These are phyloP conservation scores for Spathaspora boniae DNA, from an alignment of 805 yeast genomes.

Conservation along the genomic window DNA sequence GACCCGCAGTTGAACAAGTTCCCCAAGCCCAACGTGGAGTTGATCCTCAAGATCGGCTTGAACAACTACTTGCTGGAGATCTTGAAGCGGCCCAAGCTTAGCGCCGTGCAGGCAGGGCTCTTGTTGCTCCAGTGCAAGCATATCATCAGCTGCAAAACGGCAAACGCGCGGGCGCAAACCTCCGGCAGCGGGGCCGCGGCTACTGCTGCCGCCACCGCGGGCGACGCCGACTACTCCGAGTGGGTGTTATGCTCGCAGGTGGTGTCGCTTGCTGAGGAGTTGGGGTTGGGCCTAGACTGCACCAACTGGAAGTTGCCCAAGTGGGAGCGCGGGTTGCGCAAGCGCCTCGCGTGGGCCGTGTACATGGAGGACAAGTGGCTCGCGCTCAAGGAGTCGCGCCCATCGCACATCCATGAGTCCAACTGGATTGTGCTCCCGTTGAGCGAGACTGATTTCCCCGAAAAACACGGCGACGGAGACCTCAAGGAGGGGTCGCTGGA, in stretches of 20 bases:
- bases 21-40: conserved; percentile 72
- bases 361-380: conserved; percentile 92
- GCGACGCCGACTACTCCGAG: conserved; percentile 51
- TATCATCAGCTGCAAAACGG: conserved; percentile 16
- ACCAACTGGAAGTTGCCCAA: conserved; percentile 87
- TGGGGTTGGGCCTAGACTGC: conserved; percentile 90
- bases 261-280: conserved; percentile 82
- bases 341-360: conserved; percentile 94
- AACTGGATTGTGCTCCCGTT: conserved; percentile 80
- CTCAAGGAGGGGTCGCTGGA: conserved; percentile 61
- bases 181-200: conserved; percentile 10
- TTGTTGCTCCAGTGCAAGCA: conserved; percentile 66
- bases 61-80: conserved; percentile 73
- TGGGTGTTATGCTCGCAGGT: conserved; percentile 88
- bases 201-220: conserved; percentile 9
- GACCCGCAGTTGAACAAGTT: conserved; percentile 72
- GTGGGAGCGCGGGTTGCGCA: conserved; percentile 90
- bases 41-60: conserved; percentile 46
- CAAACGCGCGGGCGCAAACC: conserved; percentile 10
- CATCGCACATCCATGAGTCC: conserved; percentile 69
- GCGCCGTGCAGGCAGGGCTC: conserved; percentile 89
- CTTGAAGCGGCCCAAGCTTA: conserved; percentile 80
- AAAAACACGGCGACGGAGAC: conserved; percentile 53
- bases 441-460: conserved; percentile 76
- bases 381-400: conserved; percentile 74